Evolutionary conservation across 108 stramenopile genomes (phyloP).

Genomic region (Schizochytrium sp.): DNA sequence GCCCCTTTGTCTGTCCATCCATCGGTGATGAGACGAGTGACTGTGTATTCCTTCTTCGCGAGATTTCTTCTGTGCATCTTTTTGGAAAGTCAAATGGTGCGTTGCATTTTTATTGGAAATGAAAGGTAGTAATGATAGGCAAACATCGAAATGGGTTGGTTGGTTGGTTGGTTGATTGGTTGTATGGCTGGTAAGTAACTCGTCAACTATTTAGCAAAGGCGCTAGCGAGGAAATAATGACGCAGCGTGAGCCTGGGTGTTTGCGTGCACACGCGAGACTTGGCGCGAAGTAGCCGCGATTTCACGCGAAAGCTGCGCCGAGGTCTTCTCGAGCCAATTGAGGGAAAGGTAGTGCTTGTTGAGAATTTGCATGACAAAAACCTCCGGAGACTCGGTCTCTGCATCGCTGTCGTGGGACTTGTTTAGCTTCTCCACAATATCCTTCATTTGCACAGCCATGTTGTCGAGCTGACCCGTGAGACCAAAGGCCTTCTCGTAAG

Average conservation of each 20-base stretch:
- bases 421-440: conserved; percentile 3
- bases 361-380: background rate
- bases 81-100: too few species aligned
- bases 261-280: background rate
- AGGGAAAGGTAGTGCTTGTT: conserved; percentile 14
- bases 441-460: background rate
- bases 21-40: too few species aligned
- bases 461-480: background rate
- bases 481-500: background rate
- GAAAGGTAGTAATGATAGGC: too few species aligned
- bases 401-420: conserved; percentile 5
- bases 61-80: too few species aligned
- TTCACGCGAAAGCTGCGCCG: background rate
- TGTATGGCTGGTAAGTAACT: too few species aligned
- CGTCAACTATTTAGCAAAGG: too few species aligned
- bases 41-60: too few species aligned
- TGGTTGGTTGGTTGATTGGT: too few species aligned
- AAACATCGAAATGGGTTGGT: too few species aligned
- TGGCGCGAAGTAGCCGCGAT: background rate
- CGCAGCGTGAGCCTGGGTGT: background rate
- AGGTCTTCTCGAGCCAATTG: background rate
- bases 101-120: too few species aligned
- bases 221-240: background rate
- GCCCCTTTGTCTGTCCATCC: too few species aligned
- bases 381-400: background rate